These are phyloP conservation scores for Solanum pennellii DNA, from an alignment of 257 asterid genomes.

Conservation along the genomic window DNA sequence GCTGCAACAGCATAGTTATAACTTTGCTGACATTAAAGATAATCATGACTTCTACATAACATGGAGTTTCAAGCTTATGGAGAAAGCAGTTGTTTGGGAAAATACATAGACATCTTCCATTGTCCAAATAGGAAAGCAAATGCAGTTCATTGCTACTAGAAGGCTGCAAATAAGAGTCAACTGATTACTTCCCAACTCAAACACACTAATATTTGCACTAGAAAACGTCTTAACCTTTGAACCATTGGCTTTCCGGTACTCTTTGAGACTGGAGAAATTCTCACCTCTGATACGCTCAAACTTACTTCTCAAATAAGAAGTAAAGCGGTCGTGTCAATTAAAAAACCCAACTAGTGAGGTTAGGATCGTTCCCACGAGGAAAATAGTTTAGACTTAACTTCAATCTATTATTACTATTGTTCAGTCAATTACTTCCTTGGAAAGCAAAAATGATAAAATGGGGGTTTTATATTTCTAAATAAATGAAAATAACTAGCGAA, in stretches of 20 bases:
- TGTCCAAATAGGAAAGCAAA: slow-evolving; percentile 23
- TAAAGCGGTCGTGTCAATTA: too few relatives aligned
- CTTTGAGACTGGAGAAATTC: slow-evolving; percentile 14
- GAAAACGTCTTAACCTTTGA: slow-evolving; percentile 39
- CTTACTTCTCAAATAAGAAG: too few relatives aligned
- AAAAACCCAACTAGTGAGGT: too few relatives aligned
- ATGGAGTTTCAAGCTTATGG: background rate
- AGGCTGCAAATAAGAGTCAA: slow-evolving; percentile 38
- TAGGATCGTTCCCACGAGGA: too few relatives aligned
- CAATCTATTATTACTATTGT: too few relatives aligned
- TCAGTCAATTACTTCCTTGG: too few relatives aligned
- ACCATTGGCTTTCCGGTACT: slow-evolving; percentile 58
- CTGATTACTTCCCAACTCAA: background rate
- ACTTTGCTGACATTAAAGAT: background rate
- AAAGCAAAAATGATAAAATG: too few relatives aligned
- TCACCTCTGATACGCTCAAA: too few relatives aligned
- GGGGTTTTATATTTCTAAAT: too few relatives aligned
- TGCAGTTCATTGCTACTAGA: slow-evolving; percentile 33
- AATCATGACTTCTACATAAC: background rate
- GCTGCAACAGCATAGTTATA: slow-evolving; percentile 36
- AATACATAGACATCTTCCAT: slow-evolving; percentile 56
- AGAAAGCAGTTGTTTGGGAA: background rate
- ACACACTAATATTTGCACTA: background rate
- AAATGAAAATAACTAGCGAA: too few relatives aligned
- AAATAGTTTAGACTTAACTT: too few relatives aligned